Evolutionary conservation across 805 yeast species (phyloP), one percentile per base, ranked within the genome.

Genomic region (Komagataella pastoris): DNA sequence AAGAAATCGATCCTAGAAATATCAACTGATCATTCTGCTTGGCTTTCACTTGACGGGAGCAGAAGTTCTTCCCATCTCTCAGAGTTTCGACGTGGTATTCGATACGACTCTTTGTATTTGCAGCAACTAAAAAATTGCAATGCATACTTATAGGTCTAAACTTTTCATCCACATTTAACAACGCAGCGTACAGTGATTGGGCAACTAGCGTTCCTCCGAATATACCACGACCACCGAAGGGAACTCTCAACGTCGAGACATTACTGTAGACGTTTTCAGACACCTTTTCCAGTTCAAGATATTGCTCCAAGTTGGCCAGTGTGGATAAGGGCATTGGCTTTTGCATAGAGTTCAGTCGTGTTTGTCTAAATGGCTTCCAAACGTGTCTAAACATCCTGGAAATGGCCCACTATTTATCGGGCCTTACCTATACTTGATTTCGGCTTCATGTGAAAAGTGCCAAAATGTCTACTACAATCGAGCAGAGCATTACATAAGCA

Each of bases 121-220:
- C 88, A 1, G 83, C 77, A 14, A 67, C 63, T 6, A 84, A 61
- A 58, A 84, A 84, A 61, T 77, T 80, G 17, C 81, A 73, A 59
- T 83, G 89, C 52, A 81, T 65, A 8, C 87, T 76, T 40, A 76
- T 72, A 1, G 89, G 88, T 24, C 66, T 67, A 64, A 75, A 76
- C 18, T 63, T 57, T 2, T 56, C 61, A 6, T 57, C 49, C 46
- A 12, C 59, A 53, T n/a, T 73, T 71, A 5, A 79, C 40, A 81
- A 66, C 2, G 84, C 81, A 5, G 86, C 87, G 53, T 75, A 62
- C 3, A 83, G 63, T 2, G 88, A 69, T 57, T 83, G 89, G 0
- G 86, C 85, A 17, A 81, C 79, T 47, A 79, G 66, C 17, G 81
- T 79, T 7, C 90, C 89, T 2, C 89, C 89, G 65, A 82, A 83